Evolutionary conservation across 2,329 filamentous ascomycete species (phyloP), one percentile per base, ranked within the genome.

Genomic region (Chaetomiaceae sp.): DNA sequence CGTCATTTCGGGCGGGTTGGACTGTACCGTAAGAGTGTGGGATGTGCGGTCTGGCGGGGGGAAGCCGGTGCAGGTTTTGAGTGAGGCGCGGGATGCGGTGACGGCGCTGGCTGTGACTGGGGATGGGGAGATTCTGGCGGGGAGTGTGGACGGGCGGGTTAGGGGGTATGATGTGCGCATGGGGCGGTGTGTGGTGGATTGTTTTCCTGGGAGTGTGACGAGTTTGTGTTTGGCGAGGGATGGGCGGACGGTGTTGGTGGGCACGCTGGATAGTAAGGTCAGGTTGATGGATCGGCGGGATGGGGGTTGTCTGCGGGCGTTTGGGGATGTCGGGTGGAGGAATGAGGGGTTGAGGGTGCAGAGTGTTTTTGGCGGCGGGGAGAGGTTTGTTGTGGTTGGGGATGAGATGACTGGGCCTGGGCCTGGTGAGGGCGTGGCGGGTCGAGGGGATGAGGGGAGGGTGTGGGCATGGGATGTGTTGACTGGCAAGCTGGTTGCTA

Each of bases 391-490:
- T 1, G 62, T 96, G 3, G 86, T 82, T 44, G 92, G 92, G 7
- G 89, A 90, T 62, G 91, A 96, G 68, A 75, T 79, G 63, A 70
- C 62, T 6, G 57, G 23, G 56, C 3, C 19, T 12, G 43, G n/a
- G 1, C 55, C 63, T 47, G 62, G 59, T 1, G 65, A 54, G 17
- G 64, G 33, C 10, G 39, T 54, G 43, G 37, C 53, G 43, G 33
- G 49, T 57, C 50, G 35, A 51, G 66, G 27, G 2, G 70, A 70
- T 3, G 74, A 85, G 54, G 87, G 86, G 2, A 75, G 75, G 61
- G 69, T 90, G 7, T 84, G 85, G 72, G 88, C 82, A 1, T 97
- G 92, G 92, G 90, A 96, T 70, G 71, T 95, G 17, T 66, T 96
- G 48, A 85, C 78, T 5, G 91, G 89, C 1, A 79, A 83, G 48